phyloP scores from a whole-genome alignment of 1,284 basidiomycete species.

The Phellinidium pouzarii region DNA sequence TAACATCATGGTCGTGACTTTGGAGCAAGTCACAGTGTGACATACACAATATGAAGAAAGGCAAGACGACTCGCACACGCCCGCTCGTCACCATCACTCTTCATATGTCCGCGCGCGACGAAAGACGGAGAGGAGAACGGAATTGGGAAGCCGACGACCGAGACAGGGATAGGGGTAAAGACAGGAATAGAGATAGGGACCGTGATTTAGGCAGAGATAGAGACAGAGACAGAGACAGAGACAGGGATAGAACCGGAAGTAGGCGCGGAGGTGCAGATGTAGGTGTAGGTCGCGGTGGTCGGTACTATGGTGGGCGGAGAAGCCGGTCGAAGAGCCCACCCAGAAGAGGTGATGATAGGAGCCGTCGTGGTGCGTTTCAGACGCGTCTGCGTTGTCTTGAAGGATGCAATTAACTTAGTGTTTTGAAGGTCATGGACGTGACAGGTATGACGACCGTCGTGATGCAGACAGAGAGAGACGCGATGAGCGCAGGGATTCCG shows the following conservation, averaged over 20 bases:
- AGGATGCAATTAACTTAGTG: too few relatives aligned
- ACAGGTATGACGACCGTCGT: slow-evolving; percentile 27
- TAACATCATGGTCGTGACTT: too few relatives aligned
- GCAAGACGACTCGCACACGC: too few relatives aligned
- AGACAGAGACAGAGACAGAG: slow-evolving; percentile 29
- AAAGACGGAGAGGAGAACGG: slow-evolving; percentile 55
- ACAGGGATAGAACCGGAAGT: slow-evolving; percentile 37
- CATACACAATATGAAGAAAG: background rate
- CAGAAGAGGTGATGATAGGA: slow-evolving; percentile 38
- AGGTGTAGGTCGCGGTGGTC: background rate
- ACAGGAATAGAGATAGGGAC: slow-evolving; percentile 15
- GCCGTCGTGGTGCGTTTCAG: slow-evolving; percentile 30
- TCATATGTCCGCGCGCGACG: slow-evolving; percentile 44
- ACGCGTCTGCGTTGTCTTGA: background rate
- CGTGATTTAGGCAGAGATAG: slow-evolving; percentile 36
- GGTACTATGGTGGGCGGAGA: slow-evolving; percentile 11
- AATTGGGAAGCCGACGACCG: slow-evolving; percentile 60
- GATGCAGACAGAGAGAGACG: slow-evolving; percentile 27
- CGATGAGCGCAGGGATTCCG: slow-evolving; percentile 17
- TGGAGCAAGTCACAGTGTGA: background rate
- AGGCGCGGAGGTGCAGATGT: slow-evolving; percentile 36
- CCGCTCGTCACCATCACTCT: background rate
- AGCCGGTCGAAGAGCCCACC: slow-evolving; percentile 68
- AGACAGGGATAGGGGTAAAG: slow-evolving; percentile 32
- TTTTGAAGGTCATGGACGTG: slow-evolving; percentile 24